These are phyloP conservation scores for Monosporascus sp. DNA, from an alignment of 2,329 filamentous ascomycete species.

Conservation along the genomic window DNA sequence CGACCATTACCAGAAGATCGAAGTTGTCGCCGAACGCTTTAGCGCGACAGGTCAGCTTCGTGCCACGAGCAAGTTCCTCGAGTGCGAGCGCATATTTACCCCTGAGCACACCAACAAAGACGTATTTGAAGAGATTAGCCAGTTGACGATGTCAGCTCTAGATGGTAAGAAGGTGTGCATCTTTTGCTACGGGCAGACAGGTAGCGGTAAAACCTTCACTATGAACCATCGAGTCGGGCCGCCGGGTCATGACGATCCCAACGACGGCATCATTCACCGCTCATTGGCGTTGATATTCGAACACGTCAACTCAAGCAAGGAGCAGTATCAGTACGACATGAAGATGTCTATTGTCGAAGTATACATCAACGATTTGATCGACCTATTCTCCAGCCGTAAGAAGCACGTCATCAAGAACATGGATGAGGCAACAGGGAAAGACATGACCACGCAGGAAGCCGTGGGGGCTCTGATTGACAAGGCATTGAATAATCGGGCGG, in stretches of 20 bases:
- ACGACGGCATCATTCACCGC: slow-evolving; percentile 89
- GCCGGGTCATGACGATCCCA: slow-evolving; percentile 16
- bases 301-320: slow-evolving; percentile 72
- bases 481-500: slow-evolving; percentile 78
- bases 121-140: slow-evolving; percentile 90
- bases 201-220: slow-evolving; percentile 91
- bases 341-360: slow-evolving; percentile 93
- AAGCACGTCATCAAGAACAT: slow-evolving; percentile 38
- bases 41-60: not conserved
- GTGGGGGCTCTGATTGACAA: slow-evolving; percentile 73
- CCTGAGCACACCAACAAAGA: slow-evolving; percentile 73
- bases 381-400: slow-evolving; percentile 68
- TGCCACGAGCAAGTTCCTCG: slow-evolving; percentile 18
- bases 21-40: not conserved
- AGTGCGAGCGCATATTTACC: slow-evolving; percentile 88
- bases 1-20: slow-evolving; percentile 64
- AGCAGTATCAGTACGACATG: slow-evolving; percentile 86
- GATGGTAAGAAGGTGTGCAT: slow-evolving; percentile 98
- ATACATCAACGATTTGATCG: slow-evolving; percentile 93
- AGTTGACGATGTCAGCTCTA: slow-evolving; percentile 90
- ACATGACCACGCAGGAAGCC: slow-evolving; percentile 41
- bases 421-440: slow-evolving; percentile 39
- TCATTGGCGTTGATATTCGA: slow-evolving; percentile 90
- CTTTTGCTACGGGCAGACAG: slow-evolving; percentile 96
- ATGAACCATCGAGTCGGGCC: slow-evolving; percentile 55